A percentile compares a stretch with the other conserved stretches of the same genome.
Conservation (phyloP, 495 filamentous ascomycete species). For the Thermothielavioides terrestris region DNA sequence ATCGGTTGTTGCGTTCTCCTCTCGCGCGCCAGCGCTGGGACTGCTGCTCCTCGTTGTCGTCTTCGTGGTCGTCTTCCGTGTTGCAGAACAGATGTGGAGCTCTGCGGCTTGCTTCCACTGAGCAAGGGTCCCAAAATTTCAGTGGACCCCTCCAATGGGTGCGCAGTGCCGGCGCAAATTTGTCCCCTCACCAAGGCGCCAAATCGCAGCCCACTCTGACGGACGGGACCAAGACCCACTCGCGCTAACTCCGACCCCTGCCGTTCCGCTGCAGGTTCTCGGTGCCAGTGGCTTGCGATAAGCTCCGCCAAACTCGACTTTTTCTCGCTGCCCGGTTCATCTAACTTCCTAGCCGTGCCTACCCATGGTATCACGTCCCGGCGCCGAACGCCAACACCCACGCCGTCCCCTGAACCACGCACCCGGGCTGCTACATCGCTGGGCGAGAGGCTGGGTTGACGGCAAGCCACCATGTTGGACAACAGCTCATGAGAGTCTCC, state of each 20-base stretch:
- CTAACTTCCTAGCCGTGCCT: too few species aligned
- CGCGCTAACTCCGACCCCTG: background rate
- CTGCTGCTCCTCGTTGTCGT: background rate
- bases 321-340: too few species aligned
- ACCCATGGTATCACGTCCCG: slow-evolving; percentile 7
- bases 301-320: slow-evolving; percentile 9
- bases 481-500: slow-evolving; percentile 45
- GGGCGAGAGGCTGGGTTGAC: slow-evolving; percentile 32
- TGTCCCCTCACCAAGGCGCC: slow-evolving; percentile 5
- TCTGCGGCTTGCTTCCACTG: slow-evolving; percentile 3
- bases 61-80: background rate
- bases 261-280: background rate
- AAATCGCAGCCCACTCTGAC: background rate
- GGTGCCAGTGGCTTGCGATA: slow-evolving; percentile 7
- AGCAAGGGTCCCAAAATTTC: slow-evolving; percentile 1
- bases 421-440: background rate
- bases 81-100: slow-evolving; percentile 1
- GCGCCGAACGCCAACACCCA: background rate
- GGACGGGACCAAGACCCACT: too few species aligned
- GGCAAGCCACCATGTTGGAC: slow-evolving; percentile 38
- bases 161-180: slow-evolving; percentile 7
- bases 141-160: background rate
- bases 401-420: background rate
- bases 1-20: background rate
- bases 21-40: too few species aligned